phyloP scores from a whole-genome alignment of 2,329 filamentous ascomycete species.

The Setomelanomma holmii region DNA sequence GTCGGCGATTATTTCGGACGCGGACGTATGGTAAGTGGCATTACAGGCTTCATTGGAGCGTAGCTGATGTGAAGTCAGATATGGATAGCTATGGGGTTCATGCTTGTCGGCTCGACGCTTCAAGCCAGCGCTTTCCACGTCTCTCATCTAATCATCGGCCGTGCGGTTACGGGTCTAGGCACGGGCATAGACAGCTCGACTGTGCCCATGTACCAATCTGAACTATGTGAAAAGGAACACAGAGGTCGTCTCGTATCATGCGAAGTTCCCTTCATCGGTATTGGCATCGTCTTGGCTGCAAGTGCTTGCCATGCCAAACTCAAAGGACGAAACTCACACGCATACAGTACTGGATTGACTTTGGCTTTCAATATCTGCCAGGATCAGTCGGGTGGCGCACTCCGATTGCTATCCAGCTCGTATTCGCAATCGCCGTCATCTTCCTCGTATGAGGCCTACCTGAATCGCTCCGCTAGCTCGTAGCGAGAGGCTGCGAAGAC shows the following conservation, averaged over 20 bases:
- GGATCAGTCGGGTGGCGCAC: slow-evolving; percentile 55
- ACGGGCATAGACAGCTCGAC: slow-evolving; percentile 41
- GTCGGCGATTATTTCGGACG: no score
- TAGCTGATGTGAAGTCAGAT: slow-evolving; percentile 43
- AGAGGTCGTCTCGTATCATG: slow-evolving; percentile 41
- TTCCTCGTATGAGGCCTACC: slow-evolving; percentile 54
- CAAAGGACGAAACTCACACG: no score
- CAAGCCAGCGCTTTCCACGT: slow-evolving; percentile 40
- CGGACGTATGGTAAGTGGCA: no score
- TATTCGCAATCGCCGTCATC: slow-evolving; percentile 51
- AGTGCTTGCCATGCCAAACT: no score
- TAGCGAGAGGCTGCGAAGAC: no score
- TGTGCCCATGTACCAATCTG: slow-evolving; percentile 53
- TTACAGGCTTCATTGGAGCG: no score
- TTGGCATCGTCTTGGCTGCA: slow-evolving; percentile 46
- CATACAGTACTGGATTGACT: no score
- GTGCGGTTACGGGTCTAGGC: slow-evolving; percentile 16
- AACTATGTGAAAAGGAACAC: slow-evolving; percentile 53
- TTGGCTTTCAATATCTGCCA: slow-evolving; percentile 22
- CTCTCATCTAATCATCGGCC: slow-evolving; percentile 19
- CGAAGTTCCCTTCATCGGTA: slow-evolving; percentile 50
- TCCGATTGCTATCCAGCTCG: slow-evolving; percentile 57
- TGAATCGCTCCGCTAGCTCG: slow-evolving; percentile 45
- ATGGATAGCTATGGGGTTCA: slow-evolving; percentile 14
- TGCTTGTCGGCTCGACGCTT: slow-evolving; percentile 42